Base-by-base conservation (phyloP, 768 basidiomycete genomes). In the Nidularia pulvinata region DNA sequence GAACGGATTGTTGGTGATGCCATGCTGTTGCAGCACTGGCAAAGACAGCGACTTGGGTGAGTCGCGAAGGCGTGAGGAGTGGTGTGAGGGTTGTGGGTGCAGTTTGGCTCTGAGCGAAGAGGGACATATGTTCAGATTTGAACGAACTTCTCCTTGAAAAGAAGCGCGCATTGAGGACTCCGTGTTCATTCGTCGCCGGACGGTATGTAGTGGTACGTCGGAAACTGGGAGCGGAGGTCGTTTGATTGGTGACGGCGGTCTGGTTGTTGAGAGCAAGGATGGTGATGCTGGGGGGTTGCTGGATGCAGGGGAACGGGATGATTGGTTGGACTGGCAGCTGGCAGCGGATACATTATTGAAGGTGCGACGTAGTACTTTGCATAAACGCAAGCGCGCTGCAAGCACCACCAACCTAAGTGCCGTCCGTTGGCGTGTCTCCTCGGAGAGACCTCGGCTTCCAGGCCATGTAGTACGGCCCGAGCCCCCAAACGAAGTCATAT, bases 341-440 rank as follows among this genome's bases (percentile, higher is more conserved):
- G 25, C 25, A 30, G 25, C 25, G 25, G 25, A 30, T 30, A 30
- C 25, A 30, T 30, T 3, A 3, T 30, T 30, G 25, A 30, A 30
- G 25, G 25, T 4, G 25, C 25, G 25, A 30, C 4, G 25, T 19
- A 19, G 19, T 58, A 89, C 91, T 85, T 75, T 93, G 91, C 1
- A 87, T 78, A 57, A 93, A 93, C 0, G 86, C 89, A 32, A 92
- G 76, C 6, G 74, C 73, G 44, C 83, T 72, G 74, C 80, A 51
- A 92, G 89, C 6, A 81, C 65, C 1, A 87, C 79, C 2, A 93
- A 80, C 39, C 91, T 71, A 22, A 91, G 70, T 0, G 80, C 84
- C 6, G 89, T 89, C 85, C 84, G 76, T 75, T 34, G 93, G 71
- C 2, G 71, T 69, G 58, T 89, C 86, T 6, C 72, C 69, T 7